A percentile compares a stretch with the other conserved stretches of the same genome.
Evolutionary conservation across 768 basidiomycete species (phyloP).

Genomic region (Rhodotorula toruloides): DNA sequence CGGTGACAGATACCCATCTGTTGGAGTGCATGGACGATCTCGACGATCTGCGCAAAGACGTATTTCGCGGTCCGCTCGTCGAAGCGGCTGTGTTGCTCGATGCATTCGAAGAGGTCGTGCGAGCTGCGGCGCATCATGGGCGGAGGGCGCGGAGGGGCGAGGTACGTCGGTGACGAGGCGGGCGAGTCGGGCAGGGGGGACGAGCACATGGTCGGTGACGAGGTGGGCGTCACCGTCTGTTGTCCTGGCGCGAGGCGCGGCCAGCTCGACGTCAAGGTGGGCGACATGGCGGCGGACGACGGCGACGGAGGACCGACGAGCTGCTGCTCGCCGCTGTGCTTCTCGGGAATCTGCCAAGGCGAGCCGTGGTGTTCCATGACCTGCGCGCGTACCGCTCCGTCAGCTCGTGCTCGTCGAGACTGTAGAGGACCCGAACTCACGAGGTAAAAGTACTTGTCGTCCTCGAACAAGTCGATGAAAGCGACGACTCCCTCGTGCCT

Average conservation of each 20-base stretch:
- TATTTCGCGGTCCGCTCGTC: conserved; percentile 71
- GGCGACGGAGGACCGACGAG: conserved; percentile 14
- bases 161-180: conserved; percentile 16
- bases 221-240: conserved; percentile 10
- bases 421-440: conserved; percentile 51
- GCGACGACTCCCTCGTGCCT: conserved; percentile 76
- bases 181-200: conserved; percentile 21
- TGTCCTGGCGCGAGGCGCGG: conserved; percentile 4
- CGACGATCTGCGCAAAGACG: conserved; percentile 81
- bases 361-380: conserved; percentile 74
- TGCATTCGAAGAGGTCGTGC: conserved; percentile 91
- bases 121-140: conserved; percentile 65
- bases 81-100: conserved; percentile 79
- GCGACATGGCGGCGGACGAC: conserved; percentile 9
- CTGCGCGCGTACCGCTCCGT: no score
- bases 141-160: conserved; percentile 37
- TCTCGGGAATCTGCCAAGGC: conserved; percentile 58
- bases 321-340: not conserved
- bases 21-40: conserved; percentile 70
- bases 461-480: conserved; percentile 79
- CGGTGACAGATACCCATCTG: conserved; percentile 47
- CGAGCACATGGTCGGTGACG: conserved; percentile 27
- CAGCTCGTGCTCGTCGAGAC: no score
- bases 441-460: conserved; percentile 75
- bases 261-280: not conserved